These are phyloP conservation scores for Borealophlyctis nickersoniae DNA, from an alignment of 192 early-diverging fungal genomes.

Conservation along the genomic window DNA sequence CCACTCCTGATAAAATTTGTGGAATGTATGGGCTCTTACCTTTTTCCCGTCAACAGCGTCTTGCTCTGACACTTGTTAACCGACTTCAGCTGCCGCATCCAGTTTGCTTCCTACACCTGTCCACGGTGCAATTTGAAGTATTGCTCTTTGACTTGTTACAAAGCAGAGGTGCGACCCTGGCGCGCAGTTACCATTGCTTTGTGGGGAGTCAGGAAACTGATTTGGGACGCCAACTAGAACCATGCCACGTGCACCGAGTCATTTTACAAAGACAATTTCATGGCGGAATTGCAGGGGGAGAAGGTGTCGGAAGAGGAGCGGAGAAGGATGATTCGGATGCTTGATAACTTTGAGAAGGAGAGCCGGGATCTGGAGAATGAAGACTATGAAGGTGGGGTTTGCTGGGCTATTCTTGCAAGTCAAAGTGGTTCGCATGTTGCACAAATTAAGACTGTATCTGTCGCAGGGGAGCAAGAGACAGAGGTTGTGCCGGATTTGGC, in stretches of 20 bases:
- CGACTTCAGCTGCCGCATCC: conserved; percentile 50
- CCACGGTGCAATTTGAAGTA: conserved; percentile 67
- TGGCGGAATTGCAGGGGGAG: conserved; percentile 48
- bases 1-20: neutral
- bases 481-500: conserved; percentile 43
- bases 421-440: no score
- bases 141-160: conserved; percentile 63
- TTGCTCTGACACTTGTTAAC: neutral
- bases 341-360: conserved; percentile 42
- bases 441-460: no score
- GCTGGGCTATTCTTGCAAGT: neutral
- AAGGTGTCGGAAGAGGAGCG: conserved; percentile 40
- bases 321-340: conserved; percentile 47
- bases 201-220: neutral
- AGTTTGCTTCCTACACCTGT: conserved; percentile 60
- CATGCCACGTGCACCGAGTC: conserved; percentile 54
- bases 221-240: conserved; percentile 12
- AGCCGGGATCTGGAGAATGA: neutral
- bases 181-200: neutral
- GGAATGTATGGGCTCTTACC: neutral
- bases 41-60: neutral
- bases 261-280: conserved; percentile 59
- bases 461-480: conserved; percentile 19
- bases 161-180: conserved; percentile 40
- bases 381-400: neutral